Conservation (phyloP, 257 asterid genomes). For the Solanum etuberosum region DNA sequence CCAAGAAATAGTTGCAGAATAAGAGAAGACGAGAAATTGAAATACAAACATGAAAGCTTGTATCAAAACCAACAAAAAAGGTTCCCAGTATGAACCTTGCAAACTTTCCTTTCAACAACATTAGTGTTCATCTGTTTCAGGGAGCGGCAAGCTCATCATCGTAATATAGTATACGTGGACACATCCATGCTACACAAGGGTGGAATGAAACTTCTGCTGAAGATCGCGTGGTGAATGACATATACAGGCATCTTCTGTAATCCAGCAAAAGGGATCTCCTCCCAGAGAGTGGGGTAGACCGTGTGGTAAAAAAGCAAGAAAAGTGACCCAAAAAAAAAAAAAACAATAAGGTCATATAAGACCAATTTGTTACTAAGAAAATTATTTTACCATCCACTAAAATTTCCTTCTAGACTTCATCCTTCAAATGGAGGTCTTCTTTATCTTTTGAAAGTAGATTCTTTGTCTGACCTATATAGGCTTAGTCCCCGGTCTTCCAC, state of each 20-base stretch:
- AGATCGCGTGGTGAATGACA: constrained; percentile 17
- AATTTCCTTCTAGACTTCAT: constrained; percentile 6
- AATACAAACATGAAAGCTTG: background rate
- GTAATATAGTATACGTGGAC: background rate
- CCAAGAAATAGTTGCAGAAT: background rate
- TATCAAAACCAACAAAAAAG: constrained; percentile 5
- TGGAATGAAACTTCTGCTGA: constrained; percentile 17
- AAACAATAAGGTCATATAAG: constrained; percentile 12
- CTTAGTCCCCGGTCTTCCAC: constrained; percentile 9
- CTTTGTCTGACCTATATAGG: constrained; percentile 14
- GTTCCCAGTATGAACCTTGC: constrained; percentile 6
- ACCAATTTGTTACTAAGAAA: background rate
- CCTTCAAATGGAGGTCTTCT: constrained; percentile 6
- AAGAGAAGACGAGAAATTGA: background rate
- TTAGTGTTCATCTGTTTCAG: background rate
- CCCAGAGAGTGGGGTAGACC: constrained; percentile 11
- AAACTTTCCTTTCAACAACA: constrained; percentile 23
- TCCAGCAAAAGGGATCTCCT: constrained; percentile 19
- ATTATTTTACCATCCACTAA: constrained; percentile 11
- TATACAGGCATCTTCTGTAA: constrained; percentile 9
- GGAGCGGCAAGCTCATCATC: constrained; percentile 4
- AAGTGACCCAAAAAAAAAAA: constrained; percentile 14
- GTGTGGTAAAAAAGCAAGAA: constrained; percentile 2
- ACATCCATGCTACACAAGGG: constrained; percentile 37
- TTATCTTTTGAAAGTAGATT: background rate